Evolutionary conservation across 371 early-diverging fungal genomes (phyloP).

Genomic region (Rozella allomycis): DNA sequence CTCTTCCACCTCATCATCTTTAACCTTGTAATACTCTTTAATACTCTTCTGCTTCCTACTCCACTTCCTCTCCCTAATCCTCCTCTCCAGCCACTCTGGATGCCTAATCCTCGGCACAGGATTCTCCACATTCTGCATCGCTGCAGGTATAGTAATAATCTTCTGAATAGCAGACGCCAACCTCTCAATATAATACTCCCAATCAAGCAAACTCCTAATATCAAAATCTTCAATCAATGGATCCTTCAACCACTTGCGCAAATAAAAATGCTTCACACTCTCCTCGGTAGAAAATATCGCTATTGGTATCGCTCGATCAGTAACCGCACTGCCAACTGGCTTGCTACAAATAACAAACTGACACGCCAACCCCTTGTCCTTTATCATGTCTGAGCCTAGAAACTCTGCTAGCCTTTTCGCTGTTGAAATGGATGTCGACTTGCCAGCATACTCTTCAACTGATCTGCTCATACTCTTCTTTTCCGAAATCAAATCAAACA

Average conservation of each 20-base stretch:
- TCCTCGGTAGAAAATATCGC: conserved; percentile 80
- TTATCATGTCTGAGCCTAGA: conserved; percentile 91
- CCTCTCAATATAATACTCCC: conserved; percentile 95
- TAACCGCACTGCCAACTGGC: conserved; percentile 72
- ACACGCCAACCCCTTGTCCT: conserved; percentile 90
- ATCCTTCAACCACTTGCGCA: conserved; percentile 87
- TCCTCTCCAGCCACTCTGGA: conserved; percentile 82
- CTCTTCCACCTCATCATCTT: background rate
- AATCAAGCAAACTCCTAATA: conserved; percentile 85
- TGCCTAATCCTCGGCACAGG: conserved; percentile 71
- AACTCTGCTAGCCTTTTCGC: conserved; percentile 94
- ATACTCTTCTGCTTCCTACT: background rate
- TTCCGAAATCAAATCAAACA: conserved; percentile 95
- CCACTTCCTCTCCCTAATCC: conserved; percentile 19
- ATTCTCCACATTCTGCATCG: conserved; percentile 83
- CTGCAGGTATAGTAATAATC: conserved; percentile 95
- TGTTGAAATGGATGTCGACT: conserved; percentile 86
- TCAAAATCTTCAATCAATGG: conserved; percentile 34
- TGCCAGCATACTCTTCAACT: conserved; percentile 73
- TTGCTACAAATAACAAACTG: conserved; percentile 81
- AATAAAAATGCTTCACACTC: conserved; percentile 50
- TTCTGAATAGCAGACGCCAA: conserved; percentile 90
- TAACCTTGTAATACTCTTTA: background rate
- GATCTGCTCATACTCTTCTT: conserved; percentile 92
- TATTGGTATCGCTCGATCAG: conserved; percentile 90